phyloP scores from a whole-genome alignment of 768 basidiomycete genomes.

The Hortiboletus flavorubellus region DNA sequence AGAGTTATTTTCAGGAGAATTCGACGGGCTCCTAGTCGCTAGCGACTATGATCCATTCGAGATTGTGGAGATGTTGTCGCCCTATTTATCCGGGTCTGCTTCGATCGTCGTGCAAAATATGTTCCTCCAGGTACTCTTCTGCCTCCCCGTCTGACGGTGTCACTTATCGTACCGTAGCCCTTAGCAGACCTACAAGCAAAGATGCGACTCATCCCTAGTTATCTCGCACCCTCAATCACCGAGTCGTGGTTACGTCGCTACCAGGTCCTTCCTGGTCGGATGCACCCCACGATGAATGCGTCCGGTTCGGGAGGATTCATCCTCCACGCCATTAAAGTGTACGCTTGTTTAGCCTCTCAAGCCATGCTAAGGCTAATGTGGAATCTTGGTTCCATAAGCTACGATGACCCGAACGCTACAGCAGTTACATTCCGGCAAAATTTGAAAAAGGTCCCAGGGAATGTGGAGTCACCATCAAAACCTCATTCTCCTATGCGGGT shows the following conservation, averaged over 20 bases:
- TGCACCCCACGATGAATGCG: conserved; percentile 92
- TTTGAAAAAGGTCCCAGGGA: conserved; percentile 26
- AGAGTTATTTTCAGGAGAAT: conserved; percentile 83
- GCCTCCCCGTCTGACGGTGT: not conserved
- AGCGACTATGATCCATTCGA: conserved; percentile 84
- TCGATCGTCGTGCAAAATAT: conserved; percentile 87
- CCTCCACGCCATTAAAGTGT: conserved; percentile 86
- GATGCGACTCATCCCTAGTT: conserved; percentile 62
- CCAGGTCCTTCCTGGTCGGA: conserved; percentile 94
- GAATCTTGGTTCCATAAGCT: conserved; percentile 35
- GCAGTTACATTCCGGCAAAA: conserved; percentile 46
- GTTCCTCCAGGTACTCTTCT: conserved; percentile 57
- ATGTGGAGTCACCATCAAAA: conserved; percentile 1
- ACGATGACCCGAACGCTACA: conserved; percentile 62
- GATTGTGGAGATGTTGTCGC: conserved; percentile 66
- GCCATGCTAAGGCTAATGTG: not conserved
- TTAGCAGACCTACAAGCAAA: conserved; percentile 74
- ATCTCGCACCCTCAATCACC: conserved; percentile 74
- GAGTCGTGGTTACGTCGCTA: conserved; percentile 89
- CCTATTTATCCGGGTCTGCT: conserved; percentile 82
- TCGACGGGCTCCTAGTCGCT: conserved; percentile 85
- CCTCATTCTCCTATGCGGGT: conserved; percentile 14
- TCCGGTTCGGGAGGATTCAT: conserved; percentile 88
- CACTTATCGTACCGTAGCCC: conserved; percentile 41
- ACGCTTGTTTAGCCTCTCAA: conserved; percentile 17